Evolutionary conservation across 768 basidiomycete genomes (phyloP).

Genomic region (Imleria badia): DNA sequence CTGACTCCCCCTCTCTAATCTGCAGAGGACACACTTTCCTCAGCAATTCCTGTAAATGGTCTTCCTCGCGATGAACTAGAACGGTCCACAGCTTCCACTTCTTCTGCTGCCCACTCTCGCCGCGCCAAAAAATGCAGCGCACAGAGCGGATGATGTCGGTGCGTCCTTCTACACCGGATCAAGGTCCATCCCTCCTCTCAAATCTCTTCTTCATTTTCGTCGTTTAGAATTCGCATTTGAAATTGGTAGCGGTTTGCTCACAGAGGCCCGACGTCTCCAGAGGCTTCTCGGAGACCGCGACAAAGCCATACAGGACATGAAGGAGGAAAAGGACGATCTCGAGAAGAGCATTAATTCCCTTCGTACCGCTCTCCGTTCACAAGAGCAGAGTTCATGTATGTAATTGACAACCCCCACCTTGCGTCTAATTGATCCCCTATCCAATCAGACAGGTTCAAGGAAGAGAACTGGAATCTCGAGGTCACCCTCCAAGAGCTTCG

Average conservation of each 20-base stretch:
- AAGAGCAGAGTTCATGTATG: conserved; percentile 80
- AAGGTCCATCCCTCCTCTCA: neutral
- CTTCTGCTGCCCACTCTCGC: conserved; percentile 79
- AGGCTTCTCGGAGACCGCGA: conserved; percentile 89
- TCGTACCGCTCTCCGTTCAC: conserved; percentile 67
- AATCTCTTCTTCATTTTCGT: conserved; percentile 18
- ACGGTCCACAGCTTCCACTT: conserved; percentile 59
- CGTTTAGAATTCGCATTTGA: conserved; percentile 92
- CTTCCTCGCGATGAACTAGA: conserved; percentile 61
- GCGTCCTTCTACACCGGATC: conserved; percentile 34
- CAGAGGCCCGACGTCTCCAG: conserved; percentile 90
- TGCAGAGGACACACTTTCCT: conserved; percentile 50
- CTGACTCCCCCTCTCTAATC: conserved; percentile 32
- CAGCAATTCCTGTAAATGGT: conserved; percentile 45
- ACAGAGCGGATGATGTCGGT: conserved; percentile 89
- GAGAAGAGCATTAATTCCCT: conserved; percentile 77
- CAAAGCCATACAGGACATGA: conserved; percentile 90
- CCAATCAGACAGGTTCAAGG: conserved; percentile 84
- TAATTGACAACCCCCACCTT: neutral
- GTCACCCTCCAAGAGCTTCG: conserved; percentile 87
- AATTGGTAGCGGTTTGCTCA: conserved; percentile 89
- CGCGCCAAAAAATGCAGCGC: conserved; percentile 90
- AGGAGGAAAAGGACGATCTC: conserved; percentile 89
- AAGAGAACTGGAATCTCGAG: conserved; percentile 99
- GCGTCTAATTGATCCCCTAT: neutral